These are phyloP conservation scores for Collybia sp. DNA, from an alignment of 768 basidiomycete genomes.

Conservation along the genomic window DNA sequence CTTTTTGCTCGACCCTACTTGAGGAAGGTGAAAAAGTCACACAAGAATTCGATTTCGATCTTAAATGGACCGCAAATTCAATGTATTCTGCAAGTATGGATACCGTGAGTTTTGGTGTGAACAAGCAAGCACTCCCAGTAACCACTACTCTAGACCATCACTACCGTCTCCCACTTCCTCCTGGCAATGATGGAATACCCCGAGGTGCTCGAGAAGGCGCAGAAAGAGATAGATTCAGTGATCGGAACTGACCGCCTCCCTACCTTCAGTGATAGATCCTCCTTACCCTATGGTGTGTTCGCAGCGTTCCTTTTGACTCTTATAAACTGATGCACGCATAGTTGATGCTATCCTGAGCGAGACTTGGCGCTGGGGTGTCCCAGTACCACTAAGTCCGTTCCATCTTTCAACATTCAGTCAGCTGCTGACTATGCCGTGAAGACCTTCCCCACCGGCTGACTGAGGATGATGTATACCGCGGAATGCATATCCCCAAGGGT, in stretches of 20 bases:
- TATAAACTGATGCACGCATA: constrained; percentile 6
- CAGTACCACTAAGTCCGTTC: constrained; percentile 54
- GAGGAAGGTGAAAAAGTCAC: constrained; percentile 38
- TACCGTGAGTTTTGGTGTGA: constrained; percentile 33
- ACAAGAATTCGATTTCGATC: constrained; percentile 54
- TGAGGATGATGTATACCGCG: constrained; percentile 61
- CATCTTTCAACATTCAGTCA: background rate
- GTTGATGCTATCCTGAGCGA: constrained; percentile 55
- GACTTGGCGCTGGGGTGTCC: constrained; percentile 48
- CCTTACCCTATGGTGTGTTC: constrained; percentile 48
- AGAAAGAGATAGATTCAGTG: constrained; percentile 61
- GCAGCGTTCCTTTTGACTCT: background rate
- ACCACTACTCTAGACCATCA: constrained; percentile 39
- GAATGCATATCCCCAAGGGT: constrained; percentile 58
- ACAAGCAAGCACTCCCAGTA: background rate
- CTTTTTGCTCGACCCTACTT: constrained; percentile 50
- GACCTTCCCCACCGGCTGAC: constrained; percentile 62
- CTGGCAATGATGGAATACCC: constrained; percentile 66
- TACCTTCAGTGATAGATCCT: constrained; percentile 46
- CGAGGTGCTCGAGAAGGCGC: constrained; percentile 50
- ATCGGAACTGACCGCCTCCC: constrained; percentile 56
- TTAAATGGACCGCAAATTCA: constrained; percentile 81
- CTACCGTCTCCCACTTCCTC: constrained; percentile 54
- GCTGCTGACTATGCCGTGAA: constrained; percentile 13
- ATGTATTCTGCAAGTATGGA: constrained; percentile 71